Conservation (phyloP, 139 green algal genomes). For the Diplosphaera chodatii region DNA sequence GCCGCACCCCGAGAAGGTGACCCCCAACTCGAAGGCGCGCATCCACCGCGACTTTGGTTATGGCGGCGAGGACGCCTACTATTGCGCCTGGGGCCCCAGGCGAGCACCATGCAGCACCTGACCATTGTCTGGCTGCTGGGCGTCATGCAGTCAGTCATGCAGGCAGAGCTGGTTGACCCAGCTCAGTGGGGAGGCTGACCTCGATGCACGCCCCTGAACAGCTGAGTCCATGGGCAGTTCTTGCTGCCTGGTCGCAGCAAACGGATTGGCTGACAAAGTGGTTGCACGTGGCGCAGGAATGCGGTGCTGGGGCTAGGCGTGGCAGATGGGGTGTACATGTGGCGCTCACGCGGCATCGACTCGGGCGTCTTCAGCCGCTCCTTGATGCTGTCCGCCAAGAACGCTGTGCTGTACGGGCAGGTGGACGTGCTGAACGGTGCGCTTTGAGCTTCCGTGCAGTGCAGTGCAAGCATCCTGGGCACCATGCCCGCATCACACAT, state of each 20-base stretch:
- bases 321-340: conserved; percentile 90
- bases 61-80: conserved; percentile 87
- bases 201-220: no score
- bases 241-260: no score
- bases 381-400: conserved; percentile 57
- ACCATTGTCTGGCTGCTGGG: no score
- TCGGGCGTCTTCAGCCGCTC: conserved; percentile 58
- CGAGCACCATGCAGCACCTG: no score
- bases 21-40: conserved; percentile 50
- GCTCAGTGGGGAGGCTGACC: no score
- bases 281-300: conserved; percentile 29
- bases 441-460: no score
- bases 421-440: conserved; percentile 49
- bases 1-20: conserved; percentile 87
- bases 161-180: no score
- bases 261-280: no score
- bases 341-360: conserved; percentile 83
- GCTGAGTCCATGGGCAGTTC: no score
- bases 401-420: conserved; percentile 46
- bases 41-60: conserved; percentile 65
- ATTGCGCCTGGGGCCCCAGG: conserved; percentile 37
- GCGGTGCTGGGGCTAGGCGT: conserved; percentile 77
- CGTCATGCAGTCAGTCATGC: no score
- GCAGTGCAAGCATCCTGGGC: no score
- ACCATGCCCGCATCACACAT: no score